phyloP scores from a whole-genome alignment of 768 basidiomycete genomes.

The Tricholoma sp. region DNA sequence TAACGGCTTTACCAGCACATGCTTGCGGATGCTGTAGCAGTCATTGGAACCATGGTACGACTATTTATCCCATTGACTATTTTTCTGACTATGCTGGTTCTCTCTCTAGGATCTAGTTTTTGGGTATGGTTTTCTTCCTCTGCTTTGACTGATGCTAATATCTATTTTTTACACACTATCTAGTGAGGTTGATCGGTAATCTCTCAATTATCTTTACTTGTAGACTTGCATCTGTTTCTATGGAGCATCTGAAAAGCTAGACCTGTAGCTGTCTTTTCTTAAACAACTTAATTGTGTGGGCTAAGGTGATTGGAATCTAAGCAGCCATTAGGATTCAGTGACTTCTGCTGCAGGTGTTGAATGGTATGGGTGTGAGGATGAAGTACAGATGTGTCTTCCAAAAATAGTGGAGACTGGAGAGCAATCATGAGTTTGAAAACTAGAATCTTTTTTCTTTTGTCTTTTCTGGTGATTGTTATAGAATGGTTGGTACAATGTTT shows the following conservation, averaged over 20 bases:
- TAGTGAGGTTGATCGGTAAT: constrained; percentile 22
- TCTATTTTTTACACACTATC: not conserved
- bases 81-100: constrained; percentile 6
- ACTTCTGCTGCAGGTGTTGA: too few species aligned
- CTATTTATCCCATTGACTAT: constrained; percentile 3
- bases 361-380: too few species aligned
- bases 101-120: constrained; percentile 76
- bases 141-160: not conserved
- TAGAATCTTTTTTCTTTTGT: too few species aligned
- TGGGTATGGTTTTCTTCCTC: constrained; percentile 54
- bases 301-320: too few species aligned
- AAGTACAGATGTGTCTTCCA: too few species aligned
- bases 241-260: too few species aligned
- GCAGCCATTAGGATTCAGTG: too few species aligned
- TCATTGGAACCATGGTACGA: constrained; percentile 95
- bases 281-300: not conserved
- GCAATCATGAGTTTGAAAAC: too few species aligned
- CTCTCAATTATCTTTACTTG: not conserved
- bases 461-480: too few species aligned
- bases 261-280: too few species aligned
- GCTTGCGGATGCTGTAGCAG: constrained; percentile 91
- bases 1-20: constrained; percentile 52
- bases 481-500: too few species aligned
- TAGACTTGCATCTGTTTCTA: not conserved
- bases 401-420: too few species aligned